phyloP scores from a whole-genome alignment of 768 basidiomycete species.

The Tulasnella sp. region DNA sequence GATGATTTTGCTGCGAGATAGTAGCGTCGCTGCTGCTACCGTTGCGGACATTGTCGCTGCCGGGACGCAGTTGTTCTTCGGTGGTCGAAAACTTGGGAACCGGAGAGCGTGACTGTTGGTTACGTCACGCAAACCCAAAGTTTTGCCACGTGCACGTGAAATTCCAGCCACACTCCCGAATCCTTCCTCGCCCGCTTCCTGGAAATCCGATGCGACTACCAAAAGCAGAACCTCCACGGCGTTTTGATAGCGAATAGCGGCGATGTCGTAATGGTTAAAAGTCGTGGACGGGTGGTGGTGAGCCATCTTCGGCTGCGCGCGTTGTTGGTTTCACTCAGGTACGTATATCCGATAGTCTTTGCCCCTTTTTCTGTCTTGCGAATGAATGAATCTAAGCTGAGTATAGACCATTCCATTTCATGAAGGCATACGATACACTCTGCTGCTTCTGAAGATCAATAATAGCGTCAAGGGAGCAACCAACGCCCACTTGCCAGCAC shows the following conservation, averaged over 20 bases:
- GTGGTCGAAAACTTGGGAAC: conserved; percentile 8
- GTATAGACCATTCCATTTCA: too few relatives aligned
- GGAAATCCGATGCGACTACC: too few relatives aligned
- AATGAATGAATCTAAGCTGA: too few relatives aligned
- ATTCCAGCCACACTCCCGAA: background rate
- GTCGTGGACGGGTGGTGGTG: too few relatives aligned
- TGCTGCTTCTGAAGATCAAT: background rate
- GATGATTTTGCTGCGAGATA: background rate
- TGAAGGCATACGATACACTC: too few relatives aligned
- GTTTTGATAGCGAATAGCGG: background rate
- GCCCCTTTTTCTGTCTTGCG: too few relatives aligned
- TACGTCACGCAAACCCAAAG: background rate
- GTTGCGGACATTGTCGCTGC: background rate
- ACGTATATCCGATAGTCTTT: too few relatives aligned
- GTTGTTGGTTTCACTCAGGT: too few relatives aligned
- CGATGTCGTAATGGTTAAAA: background rate
- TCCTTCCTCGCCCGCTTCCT: background rate
- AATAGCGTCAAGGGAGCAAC: background rate
- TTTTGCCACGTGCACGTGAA: background rate
- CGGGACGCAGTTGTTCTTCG: background rate
- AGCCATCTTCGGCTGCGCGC: too few relatives aligned
- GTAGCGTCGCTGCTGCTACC: background rate
- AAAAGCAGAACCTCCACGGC: background rate
- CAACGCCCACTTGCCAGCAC: background rate
- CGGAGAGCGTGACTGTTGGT: background rate